Evolutionary conservation across 2,329 filamentous ascomycete species (phyloP), one percentile per base, ranked within the genome.

Genomic region (Xylariaceae sp.): DNA sequence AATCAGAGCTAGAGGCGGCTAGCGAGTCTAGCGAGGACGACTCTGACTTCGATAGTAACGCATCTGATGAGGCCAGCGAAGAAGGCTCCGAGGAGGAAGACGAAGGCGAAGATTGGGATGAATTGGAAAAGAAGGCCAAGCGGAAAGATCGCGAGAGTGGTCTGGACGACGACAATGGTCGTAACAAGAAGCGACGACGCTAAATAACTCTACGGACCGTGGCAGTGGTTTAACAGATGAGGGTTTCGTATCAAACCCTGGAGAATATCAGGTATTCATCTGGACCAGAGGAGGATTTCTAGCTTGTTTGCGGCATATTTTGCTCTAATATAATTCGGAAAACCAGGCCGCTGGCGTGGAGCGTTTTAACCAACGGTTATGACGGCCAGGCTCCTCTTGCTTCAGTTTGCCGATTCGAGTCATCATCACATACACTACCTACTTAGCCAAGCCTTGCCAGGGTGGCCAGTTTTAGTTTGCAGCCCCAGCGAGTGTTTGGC

Each of bases 41-140:
- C 54, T 94, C 88, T 18, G 92, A 97, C 58, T 97, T 94, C 68
- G 92, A 95, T 65, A 92, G 92, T 67, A 92, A 96, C 65, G 88
- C 87, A 1, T 88, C 83, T 19, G 88, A 86, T 2, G 88, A 92
- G 59, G 92, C 90, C 29, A 87, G 84, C 58, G 91, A 92, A 12
- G 88, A 89, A 52, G 84, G 72, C 43, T 80, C 80, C 46, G 87
- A 88, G 18, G 77, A 82, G 16, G 83, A 81, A 41, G 88, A 92
- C 6, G 87, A 88, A 42, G 88, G 88, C 46, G 88, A 96, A 69
- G 89, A 95, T 67, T 96, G 92, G 92, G 92, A 97, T 68, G 91
- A 95, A 71, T 70, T 96, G 55, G 92, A 96, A 76, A 86, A 86
- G 72, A 96, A 96, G 77, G 92, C 87, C 2, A 89, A 86, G 75